Evolutionary conservation across 2,329 filamentous ascomycete species (phyloP), one percentile per base, ranked within the genome.

Genomic region (Hypoxylon sp.): DNA sequence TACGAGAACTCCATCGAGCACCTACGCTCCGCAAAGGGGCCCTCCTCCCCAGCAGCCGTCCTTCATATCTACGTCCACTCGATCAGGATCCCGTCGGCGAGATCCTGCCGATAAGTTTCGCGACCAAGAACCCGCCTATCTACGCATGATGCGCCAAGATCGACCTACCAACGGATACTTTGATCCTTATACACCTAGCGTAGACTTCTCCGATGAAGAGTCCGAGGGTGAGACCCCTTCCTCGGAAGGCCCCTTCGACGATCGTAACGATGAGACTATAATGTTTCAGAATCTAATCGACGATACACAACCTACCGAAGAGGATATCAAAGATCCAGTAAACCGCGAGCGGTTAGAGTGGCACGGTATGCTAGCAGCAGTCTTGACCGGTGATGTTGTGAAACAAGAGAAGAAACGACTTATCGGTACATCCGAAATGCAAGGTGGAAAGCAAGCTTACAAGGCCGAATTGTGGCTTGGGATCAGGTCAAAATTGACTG

Each of bases 301-400:
- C 63, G 94, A 95, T 75, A 93, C 98, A 75, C 92, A 96, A 74
- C 94, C 94, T 0, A 96, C 93, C 2, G 86, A 93, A 23, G 96
- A 98, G 75, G 96, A 99, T 78, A 81, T 98, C 57, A 91, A 92
- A 79, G 92, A 98, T 74, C 92, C 94, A 0, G 89, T 90, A 69
- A 98, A 94, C 76, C 87, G 94, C 67, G 96, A 98, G 80, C 87
- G 95, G 48, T 84, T 99, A 23, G 96, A 99, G 80, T 99, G 96
- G 96, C 94, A 99, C 80, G 93, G 93, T 2, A 99, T 99, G 96
- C 83, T 99, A 62, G 93, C 95, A 65, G 97, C 95, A 13, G 96
- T 99, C 3, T 83, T 99, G 72, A 98, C 94, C 0, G 96, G 96
- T 71, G 96, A 99, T 79, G 96, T 99, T 7, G 95, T 99, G 63